Conservation (phyloP, 768 basidiomycete species). For the Agrocybe praecox region DNA sequence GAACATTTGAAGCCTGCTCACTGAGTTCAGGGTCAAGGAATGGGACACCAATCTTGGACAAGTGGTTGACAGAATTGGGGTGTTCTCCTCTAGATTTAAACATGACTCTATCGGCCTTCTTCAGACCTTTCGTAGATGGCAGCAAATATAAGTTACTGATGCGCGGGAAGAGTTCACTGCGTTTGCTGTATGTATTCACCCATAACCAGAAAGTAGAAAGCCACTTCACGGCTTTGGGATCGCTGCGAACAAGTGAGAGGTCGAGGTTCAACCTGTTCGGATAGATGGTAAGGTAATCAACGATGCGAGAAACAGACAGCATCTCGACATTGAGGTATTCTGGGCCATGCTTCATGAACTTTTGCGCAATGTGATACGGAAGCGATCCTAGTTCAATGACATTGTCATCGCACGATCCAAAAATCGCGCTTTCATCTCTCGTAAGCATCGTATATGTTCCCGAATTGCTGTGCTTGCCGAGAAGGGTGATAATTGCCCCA, state of each 20-base stretch:
- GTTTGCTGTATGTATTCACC: constrained; percentile 28
- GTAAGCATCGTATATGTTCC: constrained; percentile 29
- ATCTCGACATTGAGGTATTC: constrained; percentile 30
- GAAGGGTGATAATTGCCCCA: constrained; percentile 22
- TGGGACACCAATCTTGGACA: constrained; percentile 30
- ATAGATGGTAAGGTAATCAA: constrained; percentile 29
- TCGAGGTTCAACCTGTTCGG: constrained; percentile 25
- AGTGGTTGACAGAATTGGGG: constrained; percentile 16
- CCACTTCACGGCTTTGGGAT: constrained; percentile 28
- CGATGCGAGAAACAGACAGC: constrained; percentile 26
- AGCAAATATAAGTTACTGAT: constrained; percentile 28
- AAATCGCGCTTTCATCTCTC: constrained; percentile 25
- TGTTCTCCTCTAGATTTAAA: constrained; percentile 29
- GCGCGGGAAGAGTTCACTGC: constrained; percentile 20
- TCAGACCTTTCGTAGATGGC: constrained; percentile 33
- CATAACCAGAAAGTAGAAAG: constrained; percentile 47
- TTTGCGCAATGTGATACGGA: constrained; percentile 19
- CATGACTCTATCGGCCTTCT: constrained; percentile 21
- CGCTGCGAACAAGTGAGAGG: constrained; percentile 16
- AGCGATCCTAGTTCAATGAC: constrained; percentile 33
- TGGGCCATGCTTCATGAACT: constrained; percentile 24
- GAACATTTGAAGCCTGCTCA: constrained; percentile 16
- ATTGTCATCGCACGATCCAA: constrained; percentile 27
- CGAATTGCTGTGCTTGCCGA: background rate
- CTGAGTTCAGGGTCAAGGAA: constrained; percentile 33